Evolutionary conservation across 768 basidiomycete species (phyloP), one percentile per base, ranked within the genome.

Genomic region (Polyporus arcularius): DNA sequence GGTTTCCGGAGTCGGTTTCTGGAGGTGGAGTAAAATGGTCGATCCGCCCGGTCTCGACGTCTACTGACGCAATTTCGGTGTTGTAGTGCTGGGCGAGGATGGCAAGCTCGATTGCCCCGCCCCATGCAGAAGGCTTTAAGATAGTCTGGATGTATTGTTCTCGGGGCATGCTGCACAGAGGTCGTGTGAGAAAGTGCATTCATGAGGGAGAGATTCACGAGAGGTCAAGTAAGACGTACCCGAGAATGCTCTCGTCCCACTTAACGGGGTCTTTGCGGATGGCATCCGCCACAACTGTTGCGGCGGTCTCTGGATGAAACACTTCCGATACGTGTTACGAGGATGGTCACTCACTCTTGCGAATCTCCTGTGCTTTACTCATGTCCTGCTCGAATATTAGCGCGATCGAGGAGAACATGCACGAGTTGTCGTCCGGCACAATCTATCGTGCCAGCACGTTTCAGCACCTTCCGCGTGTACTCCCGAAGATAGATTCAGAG

Each of bases 341-440:
- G 30, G 47, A 48, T 28, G 28, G 40, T 9, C 40, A 71, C 83
- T 61, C 66, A 95, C 94, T 84, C 74, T 90, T 80, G 43, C 96
- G 83, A 69, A 97, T 82, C 62, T 79, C 74, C 28, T 79, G 77
- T 2, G 89, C 90, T 60, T 87, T 87, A n/a, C 80, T 73, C 12
- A 89, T 87, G 58, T 85, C 86, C 68, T 96, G 94, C 69, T 89
- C 86, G 67, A 98, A 96, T 1, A 96, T 78, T 43, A 96, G 76
- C 15, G 91, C 92, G 47, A 93, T 79, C 3, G 94, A 87, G 3
- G 90, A 90, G 77, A 98, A 98, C 32, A 98, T 78, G 73, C 96
- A 98, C 1, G 94, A 91, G 68, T 98, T 98, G 75, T 98, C 96
- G 69, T 98, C 96, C n/a, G 95, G 96, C 16, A 96, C 93, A 57